Conservation (phyloP, 192 early-diverging fungal genomes). For the Blastocladiella britannica region DNA sequence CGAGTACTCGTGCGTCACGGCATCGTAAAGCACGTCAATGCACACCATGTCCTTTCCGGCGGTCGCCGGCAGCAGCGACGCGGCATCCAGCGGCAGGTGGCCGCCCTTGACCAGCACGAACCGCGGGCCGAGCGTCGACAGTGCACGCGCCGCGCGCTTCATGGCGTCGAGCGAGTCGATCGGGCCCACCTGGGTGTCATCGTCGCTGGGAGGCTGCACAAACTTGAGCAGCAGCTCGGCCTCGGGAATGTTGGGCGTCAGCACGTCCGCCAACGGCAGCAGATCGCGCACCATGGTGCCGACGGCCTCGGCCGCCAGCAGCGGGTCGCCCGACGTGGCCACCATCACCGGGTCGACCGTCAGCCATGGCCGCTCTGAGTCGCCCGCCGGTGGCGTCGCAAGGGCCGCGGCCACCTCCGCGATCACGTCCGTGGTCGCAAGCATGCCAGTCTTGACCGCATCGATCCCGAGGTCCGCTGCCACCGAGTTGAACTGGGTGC, state of each 20-base stretch:
- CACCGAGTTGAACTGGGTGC: constrained; percentile 44
- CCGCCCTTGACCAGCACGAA: constrained; percentile 64
- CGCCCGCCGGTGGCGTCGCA: constrained; percentile 9
- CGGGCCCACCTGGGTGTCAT: constrained; percentile 7
- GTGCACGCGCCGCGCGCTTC: constrained; percentile 27
- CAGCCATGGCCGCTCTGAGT: constrained; percentile 20
- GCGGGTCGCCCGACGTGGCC: constrained; percentile 39
- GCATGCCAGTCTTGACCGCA: constrained; percentile 66
- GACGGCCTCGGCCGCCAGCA: constrained; percentile 41
- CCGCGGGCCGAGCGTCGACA: constrained; percentile 29
- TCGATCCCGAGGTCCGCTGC: constrained; percentile 52
- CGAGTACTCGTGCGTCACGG: constrained; percentile 12
- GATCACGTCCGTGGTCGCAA: constrained; percentile 42
- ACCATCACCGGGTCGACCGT: constrained; percentile 82
- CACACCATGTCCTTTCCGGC: constrained; percentile 13
- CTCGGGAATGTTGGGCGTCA: constrained; percentile 74
- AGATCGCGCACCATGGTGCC: constrained; percentile 24
- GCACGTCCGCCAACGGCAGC: constrained; percentile 44
- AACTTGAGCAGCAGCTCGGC: constrained; percentile 36
- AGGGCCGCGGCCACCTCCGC: constrained; percentile 26
- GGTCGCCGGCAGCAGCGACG: not conserved
- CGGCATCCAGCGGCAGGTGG: constrained; percentile 31
- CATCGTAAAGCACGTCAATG: constrained; percentile 44
- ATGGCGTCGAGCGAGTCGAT: constrained; percentile 39
- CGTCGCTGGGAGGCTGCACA: not conserved